Conservation (phyloP, 2,329 filamentous ascomycete species). For the Stachybotrys echinatus region DNA sequence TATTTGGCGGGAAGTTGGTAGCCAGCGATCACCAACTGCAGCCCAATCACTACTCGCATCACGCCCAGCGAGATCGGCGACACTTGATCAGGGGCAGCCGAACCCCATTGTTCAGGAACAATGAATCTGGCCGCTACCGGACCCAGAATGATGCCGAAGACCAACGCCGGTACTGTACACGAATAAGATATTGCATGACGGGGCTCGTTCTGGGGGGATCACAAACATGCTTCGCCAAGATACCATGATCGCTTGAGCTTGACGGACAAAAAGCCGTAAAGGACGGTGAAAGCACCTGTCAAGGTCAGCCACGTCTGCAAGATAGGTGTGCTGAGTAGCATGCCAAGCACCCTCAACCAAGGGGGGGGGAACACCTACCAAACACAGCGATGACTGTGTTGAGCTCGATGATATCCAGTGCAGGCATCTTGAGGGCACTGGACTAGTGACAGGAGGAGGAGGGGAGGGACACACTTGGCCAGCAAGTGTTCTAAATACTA, state of each 20-base stretch:
- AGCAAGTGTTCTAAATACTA: background rate
- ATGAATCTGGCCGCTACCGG: background rate
- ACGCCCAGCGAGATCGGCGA: background rate
- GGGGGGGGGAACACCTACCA: background rate
- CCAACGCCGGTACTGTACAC: background rate
- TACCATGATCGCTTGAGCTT: background rate
- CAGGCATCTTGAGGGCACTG: background rate
- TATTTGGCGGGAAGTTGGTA: background rate
- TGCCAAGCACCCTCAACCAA: background rate
- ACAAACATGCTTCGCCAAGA: background rate
- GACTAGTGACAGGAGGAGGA: background rate
- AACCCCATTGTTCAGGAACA: background rate
- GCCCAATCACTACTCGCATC: background rate
- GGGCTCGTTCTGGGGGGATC: background rate
- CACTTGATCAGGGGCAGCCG: background rate
- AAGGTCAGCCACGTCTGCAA: background rate
- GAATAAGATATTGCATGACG: background rate
- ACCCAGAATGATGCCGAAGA: background rate
- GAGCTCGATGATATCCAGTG: background rate
- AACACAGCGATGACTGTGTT: background rate
- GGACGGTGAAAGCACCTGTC: background rate
- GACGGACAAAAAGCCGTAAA: background rate
- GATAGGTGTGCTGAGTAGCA: background rate
- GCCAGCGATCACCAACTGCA: background rate
- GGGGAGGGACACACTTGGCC: background rate